These are phyloP conservation scores for Arxiozyma slooffiae DNA, from an alignment of 1,139 yeast genomes.

Conservation along the genomic window DNA sequence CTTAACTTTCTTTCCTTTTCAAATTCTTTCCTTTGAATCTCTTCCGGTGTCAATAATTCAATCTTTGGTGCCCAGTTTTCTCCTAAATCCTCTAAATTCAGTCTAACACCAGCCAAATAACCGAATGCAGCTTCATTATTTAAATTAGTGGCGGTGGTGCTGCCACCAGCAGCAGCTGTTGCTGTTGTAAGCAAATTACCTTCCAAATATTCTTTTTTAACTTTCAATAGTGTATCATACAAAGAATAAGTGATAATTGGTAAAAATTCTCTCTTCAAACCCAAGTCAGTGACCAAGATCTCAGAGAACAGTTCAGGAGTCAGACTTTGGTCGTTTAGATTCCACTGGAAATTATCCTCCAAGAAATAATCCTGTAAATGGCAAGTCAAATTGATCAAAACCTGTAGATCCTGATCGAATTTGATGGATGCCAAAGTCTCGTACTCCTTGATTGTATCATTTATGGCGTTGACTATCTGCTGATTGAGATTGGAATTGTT, in stretches of 20 bases:
- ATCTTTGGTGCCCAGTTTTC: conserved; percentile 86
- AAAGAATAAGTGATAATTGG: conserved; percentile 86
- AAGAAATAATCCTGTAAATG: conserved; percentile 74
- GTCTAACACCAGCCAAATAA: conserved; percentile 53
- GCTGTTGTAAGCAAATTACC: too few relatives aligned
- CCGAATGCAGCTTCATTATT: conserved; percentile 52
- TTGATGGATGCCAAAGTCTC: conserved; percentile 49
- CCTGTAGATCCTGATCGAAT: conserved; percentile 60
- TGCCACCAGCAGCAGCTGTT: too few relatives aligned
- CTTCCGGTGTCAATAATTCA: conserved; percentile 77
- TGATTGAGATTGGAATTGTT: conserved; percentile 39
- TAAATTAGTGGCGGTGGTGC: conserved; percentile 40
- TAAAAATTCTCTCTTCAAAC: conserved; percentile 72
- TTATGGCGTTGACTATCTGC: conserved; percentile 61
- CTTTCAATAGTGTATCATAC: conserved; percentile 65
- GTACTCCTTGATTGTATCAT: conserved; percentile 72
- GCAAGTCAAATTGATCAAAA: conserved; percentile 70
- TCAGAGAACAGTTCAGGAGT: conserved; percentile 83
- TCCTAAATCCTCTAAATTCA: conserved; percentile 50
- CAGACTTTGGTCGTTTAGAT: conserved; percentile 39
- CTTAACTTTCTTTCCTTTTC: conserved; percentile 89
- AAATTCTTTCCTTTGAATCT: conserved; percentile 87
- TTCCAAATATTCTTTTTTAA: conserved; percentile 79
- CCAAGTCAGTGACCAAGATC: conserved; percentile 74
- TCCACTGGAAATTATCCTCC: conserved; percentile 96